Evolutionary conservation across 352 stramenopile genomes (phyloP).

Genomic region (Phytophthora vignae): DNA sequence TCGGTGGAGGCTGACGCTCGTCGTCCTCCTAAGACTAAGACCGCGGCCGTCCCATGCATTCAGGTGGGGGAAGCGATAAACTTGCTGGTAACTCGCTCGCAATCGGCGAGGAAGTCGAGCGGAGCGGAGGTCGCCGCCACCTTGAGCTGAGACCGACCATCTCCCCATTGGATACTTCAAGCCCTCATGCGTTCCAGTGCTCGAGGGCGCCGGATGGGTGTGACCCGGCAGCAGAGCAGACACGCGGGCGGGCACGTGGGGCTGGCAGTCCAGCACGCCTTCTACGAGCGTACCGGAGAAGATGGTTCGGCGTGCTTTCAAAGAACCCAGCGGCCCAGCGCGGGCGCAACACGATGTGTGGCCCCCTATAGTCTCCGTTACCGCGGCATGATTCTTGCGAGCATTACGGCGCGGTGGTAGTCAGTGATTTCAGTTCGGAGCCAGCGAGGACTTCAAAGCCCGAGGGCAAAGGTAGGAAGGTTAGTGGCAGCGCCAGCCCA

Average conservation of each 20-base stretch:
- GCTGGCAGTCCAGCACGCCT: slow-evolving; percentile 5
- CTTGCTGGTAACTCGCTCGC: background rate
- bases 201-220: slow-evolving; percentile 2
- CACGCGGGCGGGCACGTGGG: slow-evolving; percentile 1
- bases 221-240: slow-evolving; percentile 2
- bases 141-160: background rate
- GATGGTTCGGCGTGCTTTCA: slow-evolving; percentile 38
- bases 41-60: slow-evolving; percentile 5
- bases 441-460: slow-evolving; percentile 9
- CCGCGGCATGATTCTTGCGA: slow-evolving; percentile 24
- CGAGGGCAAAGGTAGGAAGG: background rate
- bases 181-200: slow-evolving; percentile 9
- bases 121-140: background rate
- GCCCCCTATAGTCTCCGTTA: slow-evolving; percentile 36
- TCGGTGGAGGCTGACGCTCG: background rate
- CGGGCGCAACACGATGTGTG: slow-evolving; percentile 3
- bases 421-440: slow-evolving; percentile 37
- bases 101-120: background rate
- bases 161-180: background rate
- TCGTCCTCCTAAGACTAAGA: slow-evolving; percentile 1
- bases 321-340: slow-evolving; percentile 20
- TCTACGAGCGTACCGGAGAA: slow-evolving; percentile 17
- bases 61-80: background rate
- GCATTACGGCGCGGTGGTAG: slow-evolving; percentile 29
- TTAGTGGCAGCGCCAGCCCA: background rate